These are phyloP conservation scores for Ilex aquifolium DNA, from an alignment of 257 asterid genomes.

Conservation along the genomic window DNA sequence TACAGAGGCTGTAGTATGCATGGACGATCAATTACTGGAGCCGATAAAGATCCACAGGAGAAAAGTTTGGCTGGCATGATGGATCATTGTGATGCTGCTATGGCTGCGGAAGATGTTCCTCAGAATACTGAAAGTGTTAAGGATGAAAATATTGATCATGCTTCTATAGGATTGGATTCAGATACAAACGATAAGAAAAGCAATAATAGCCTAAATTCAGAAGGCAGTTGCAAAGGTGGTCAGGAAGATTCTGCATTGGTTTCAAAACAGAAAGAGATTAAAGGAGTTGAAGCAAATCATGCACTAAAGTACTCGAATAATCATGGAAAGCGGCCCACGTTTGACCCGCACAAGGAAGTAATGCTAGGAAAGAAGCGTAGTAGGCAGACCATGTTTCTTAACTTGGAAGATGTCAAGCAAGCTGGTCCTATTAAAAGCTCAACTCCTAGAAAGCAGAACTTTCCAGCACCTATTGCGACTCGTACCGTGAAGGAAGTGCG, in stretches of 20 bases:
- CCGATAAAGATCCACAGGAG: conserved; percentile 37
- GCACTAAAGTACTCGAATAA: conserved; percentile 61
- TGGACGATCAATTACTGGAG: conserved; percentile 37
- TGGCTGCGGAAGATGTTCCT: conserved; percentile 28
- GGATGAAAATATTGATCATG: conserved; percentile 35
- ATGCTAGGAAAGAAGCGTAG: conserved; percentile 94
- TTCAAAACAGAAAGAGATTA: conserved; percentile 65
- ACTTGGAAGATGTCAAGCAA: conserved; percentile 88
- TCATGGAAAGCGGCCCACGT: conserved; percentile 73
- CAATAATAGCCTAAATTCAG: conserved; percentile 24
- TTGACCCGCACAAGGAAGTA: conserved; percentile 87
- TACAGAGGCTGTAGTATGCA: conserved; percentile 19
- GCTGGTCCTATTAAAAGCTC: conserved; percentile 64
- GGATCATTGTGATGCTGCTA: conserved; percentile 25
- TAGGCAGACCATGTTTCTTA: conserved; percentile 92
- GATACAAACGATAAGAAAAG: conserved; percentile 54
- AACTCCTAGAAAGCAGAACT: conserved; percentile 76
- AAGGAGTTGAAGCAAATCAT: conserved; percentile 74
- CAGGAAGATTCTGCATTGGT: conserved; percentile 57
- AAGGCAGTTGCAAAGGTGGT: conserved; percentile 25
- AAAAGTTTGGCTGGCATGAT: conserved; percentile 31
- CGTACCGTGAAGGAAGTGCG: conserved; percentile 73
- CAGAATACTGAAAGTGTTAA: conserved; percentile 35
- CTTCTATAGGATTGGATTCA: conserved; percentile 28
- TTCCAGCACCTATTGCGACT: conserved; percentile 66